Evolutionary conservation across 2,329 filamentous ascomycete genomes (phyloP), one percentile per base, ranked within the genome.

Genomic region (Whalleya microplaca): DNA sequence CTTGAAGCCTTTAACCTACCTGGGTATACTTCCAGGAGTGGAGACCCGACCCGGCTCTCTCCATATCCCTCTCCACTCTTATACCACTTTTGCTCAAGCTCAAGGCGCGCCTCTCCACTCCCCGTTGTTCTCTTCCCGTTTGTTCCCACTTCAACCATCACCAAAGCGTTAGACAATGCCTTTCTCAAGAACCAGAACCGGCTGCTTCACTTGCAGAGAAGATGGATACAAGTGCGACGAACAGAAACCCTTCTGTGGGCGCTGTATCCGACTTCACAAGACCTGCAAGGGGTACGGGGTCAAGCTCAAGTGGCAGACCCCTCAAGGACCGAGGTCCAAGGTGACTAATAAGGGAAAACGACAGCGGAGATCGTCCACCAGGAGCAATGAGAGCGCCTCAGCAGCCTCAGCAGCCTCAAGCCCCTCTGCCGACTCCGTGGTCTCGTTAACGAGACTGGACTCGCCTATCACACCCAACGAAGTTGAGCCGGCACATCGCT

Each of bases 141-240:
- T n/a, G n/a, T 7, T 43, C 42, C 20, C 37, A 10, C 37, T 41
- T 46, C 23, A 46, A 53, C 50, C 50, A 52, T 9, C 40, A 20
- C 50, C 42, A 53, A 40, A 20, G 23, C 14, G 47, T 47, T 37
- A 21, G 21, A 46, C 50, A 18, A 63, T 58, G 60, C 51, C 63
- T 14, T 68, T 68, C 56, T 65, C 60, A 40, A 64, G 68, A 19
- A 69, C 68, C 2, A 61, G 68, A 41, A 69, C 68, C 7, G 69
- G 69, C 6, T 71, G 69, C 21, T 63, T 65, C 47, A 70, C 69
- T n/a, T 66, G 52, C 45, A 64, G 69, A 9, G 69, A 67, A 21
- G 70, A 72, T n/a, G 70, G 70, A 8, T 72, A 72, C 42, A 72
- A 72, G 47, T 72, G 70, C 40, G 70, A 72, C 32, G 70, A 72